Conservation (phyloP, 495 filamentous ascomycete species). For the Trichoderma gamsii region DNA sequence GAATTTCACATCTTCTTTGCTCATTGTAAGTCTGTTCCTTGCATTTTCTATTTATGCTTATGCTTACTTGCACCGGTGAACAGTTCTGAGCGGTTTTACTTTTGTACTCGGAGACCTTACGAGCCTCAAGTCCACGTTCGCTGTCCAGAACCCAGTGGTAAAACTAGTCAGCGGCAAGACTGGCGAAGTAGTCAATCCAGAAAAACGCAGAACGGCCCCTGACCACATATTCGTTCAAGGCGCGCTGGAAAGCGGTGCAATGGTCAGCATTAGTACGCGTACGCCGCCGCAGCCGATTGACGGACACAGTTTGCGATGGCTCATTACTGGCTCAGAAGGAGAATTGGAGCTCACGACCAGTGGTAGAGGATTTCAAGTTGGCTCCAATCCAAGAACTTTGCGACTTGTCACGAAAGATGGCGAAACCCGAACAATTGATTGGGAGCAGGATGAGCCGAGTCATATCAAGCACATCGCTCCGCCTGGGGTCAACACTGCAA, state of each 20-base stretch:
- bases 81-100: slow-evolving; percentile 28
- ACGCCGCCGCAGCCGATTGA: slow-evolving; percentile 27
- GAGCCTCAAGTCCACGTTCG: slow-evolving; percentile 26
- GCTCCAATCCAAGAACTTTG: not conserved
- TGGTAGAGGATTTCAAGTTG: slow-evolving; percentile 20
- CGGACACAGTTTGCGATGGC: slow-evolving; percentile 32
- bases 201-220: slow-evolving; percentile 26
- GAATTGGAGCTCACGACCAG: slow-evolving; percentile 34
- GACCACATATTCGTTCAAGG: slow-evolving; percentile 46
- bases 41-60: not conserved
- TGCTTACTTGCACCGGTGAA: slow-evolving; percentile 2
- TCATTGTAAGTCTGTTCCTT: slow-evolving; percentile 23
- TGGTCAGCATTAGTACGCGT: slow-evolving; percentile 34
- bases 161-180: slow-evolving; percentile 23
- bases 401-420: not conserved
- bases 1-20: slow-evolving; percentile 26
- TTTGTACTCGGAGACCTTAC: slow-evolving; percentile 36
- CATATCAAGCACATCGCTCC: not conserved
- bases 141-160: slow-evolving; percentile 27
- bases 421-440: not conserved
- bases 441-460: not conserved
- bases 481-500: not conserved
- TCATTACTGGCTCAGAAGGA: slow-evolving; percentile 41
- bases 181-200: slow-evolving; percentile 24
- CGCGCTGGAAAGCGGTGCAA: slow-evolving; percentile 29